A percentile compares a stretch with the other conserved stretches of the same genome.
Conservation (phyloP, 2,329 filamentous ascomycete genomes). For the Aureobasidium sp. region DNA sequence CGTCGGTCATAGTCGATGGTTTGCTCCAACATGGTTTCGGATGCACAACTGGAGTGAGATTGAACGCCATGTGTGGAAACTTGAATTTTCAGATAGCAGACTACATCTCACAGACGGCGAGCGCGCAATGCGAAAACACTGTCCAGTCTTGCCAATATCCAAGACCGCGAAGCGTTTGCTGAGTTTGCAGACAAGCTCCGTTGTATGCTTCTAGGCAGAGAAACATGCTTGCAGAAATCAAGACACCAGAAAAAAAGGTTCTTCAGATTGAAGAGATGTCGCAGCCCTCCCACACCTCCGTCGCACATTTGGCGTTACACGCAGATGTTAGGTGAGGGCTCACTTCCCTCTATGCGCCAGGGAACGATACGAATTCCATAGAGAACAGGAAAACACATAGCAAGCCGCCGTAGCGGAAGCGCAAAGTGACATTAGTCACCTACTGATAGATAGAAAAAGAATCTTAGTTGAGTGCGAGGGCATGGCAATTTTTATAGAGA, state of each 20-base stretch:
- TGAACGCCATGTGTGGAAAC: too few relatives aligned
- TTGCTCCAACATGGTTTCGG: too few relatives aligned
- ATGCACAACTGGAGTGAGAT: too few relatives aligned
- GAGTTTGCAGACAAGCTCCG: not conserved
- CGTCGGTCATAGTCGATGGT: not conserved
- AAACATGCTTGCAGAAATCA: not conserved
- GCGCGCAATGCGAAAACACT: not conserved
- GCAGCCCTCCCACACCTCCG: constrained; percentile 39
- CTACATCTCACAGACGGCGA: not conserved
- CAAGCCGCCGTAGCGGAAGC: constrained; percentile 36
- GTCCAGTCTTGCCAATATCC: constrained; percentile 7
- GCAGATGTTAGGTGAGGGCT: constrained; percentile 36
- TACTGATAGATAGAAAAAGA: constrained; percentile 19
- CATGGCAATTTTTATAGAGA: constrained; percentile 12
- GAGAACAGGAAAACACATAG: constrained; percentile 31
- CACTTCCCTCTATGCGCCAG: constrained; percentile 34
- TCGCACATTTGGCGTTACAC: constrained; percentile 26
- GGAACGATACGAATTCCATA: constrained; percentile 39
- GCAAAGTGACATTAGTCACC: constrained; percentile 26
- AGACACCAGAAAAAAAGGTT: not conserved
- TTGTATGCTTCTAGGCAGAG: not conserved
- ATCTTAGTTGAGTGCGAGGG: constrained; percentile 6
- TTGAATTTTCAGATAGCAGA: not conserved
- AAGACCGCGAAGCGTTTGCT: not conserved
- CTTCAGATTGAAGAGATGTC: constrained; percentile 21